Conservation (phyloP, 768 basidiomycete genomes). For the Chalciporus chontae region DNA sequence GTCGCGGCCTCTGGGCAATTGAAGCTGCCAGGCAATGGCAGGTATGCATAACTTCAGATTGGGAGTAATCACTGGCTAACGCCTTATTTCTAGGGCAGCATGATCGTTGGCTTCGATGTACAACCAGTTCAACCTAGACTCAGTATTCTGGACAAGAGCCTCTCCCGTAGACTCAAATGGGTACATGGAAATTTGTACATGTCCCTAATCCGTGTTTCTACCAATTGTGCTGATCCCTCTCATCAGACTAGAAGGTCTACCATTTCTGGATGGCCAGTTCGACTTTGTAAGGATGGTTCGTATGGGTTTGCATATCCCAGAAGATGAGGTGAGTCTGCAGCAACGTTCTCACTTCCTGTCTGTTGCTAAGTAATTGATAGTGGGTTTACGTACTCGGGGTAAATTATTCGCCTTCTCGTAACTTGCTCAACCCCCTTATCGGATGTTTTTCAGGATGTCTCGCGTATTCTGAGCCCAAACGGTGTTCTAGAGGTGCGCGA, state of each 20-base stretch:
- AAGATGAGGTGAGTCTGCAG: slow-evolving; percentile 53
- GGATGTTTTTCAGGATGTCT: slow-evolving; percentile 49
- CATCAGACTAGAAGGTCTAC: slow-evolving; percentile 58
- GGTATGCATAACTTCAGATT: slow-evolving; percentile 35
- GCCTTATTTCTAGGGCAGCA: slow-evolving; percentile 40
- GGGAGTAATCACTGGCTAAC: background rate
- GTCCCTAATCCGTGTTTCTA: background rate
- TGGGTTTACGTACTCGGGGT: slow-evolving; percentile 70
- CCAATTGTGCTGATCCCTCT: slow-evolving; percentile 6
- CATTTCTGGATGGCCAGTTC: slow-evolving; percentile 55
- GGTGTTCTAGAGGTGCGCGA: slow-evolving; percentile 59
- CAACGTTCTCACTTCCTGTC: background rate
- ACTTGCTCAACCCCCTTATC: slow-evolving; percentile 9
- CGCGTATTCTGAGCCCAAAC: slow-evolving; percentile 60
- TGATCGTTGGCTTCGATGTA: slow-evolving; percentile 59
- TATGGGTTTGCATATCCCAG: slow-evolving; percentile 66
- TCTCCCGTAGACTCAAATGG: slow-evolving; percentile 58
- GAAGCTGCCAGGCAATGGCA: slow-evolving; percentile 66
- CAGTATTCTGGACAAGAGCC: slow-evolving; percentile 33
- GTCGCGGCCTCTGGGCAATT: slow-evolving; percentile 67
- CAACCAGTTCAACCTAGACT: slow-evolving; percentile 50
- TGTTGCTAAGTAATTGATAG: slow-evolving; percentile 30
- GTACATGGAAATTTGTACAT: slow-evolving; percentile 64
- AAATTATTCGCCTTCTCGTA: slow-evolving; percentile 15
- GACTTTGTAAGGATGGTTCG: slow-evolving; percentile 64